These are phyloP conservation scores for Aspergillus steynii DNA, from an alignment of 495 filamentous ascomycete species.

Conservation along the genomic window DNA sequence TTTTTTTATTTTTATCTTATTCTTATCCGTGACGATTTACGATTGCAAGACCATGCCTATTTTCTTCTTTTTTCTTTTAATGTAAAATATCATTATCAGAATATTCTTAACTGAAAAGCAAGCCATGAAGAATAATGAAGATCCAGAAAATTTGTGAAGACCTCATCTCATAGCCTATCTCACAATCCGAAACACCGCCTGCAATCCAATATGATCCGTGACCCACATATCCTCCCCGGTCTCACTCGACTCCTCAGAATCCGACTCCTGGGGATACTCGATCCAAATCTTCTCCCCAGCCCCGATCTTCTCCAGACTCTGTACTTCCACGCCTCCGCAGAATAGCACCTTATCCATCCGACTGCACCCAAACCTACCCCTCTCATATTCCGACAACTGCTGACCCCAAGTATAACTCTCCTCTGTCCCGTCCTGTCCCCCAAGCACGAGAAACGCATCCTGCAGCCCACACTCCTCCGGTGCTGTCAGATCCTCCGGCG, in stretches of 20 bases:
- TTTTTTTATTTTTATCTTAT: background rate
- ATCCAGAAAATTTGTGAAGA: background rate
- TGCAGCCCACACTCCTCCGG: constrained; percentile 44
- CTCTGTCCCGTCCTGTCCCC: constrained; percentile 48
- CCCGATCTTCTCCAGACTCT: constrained; percentile 44
- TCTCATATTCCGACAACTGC: constrained; percentile 36
- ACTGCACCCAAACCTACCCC: constrained; percentile 40
- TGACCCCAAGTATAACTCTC: constrained; percentile 59
- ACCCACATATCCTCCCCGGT: constrained; percentile 37
- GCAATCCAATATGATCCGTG: constrained; percentile 52
- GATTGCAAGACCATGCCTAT: background rate
- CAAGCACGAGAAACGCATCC: constrained; percentile 55
- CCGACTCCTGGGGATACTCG: constrained; percentile 23
- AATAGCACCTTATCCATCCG: constrained; percentile 56
- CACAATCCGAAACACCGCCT: constrained; percentile 28
- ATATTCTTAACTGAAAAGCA: background rate
- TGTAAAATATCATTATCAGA: background rate
- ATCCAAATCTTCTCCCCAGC: constrained; percentile 16
- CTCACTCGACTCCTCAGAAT: constrained; percentile 16
- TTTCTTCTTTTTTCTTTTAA: background rate
- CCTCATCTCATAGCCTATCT: background rate
- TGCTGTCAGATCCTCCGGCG: constrained; percentile 50
- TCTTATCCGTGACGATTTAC: background rate
- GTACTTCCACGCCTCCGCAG: constrained; percentile 31
- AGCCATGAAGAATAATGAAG: background rate